Percentiles rank a stretch among this genome's conserved stretches.
Evolutionary conservation across 768 basidiomycete species (phyloP).

Genomic region (Hypholoma fasciculare): DNA sequence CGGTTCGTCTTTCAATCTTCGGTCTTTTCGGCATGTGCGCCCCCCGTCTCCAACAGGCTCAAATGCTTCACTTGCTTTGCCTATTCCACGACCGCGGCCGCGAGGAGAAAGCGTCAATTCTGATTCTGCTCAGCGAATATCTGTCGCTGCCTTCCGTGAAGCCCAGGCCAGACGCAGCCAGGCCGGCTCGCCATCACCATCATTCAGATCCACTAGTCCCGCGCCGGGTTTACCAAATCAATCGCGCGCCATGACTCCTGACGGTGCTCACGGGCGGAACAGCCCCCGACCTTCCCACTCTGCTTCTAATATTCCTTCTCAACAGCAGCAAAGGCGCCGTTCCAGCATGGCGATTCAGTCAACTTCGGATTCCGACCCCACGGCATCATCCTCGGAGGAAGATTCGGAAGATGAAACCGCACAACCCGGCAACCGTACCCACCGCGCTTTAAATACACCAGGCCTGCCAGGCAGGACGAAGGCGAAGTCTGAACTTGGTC

Average conservation of each 20-base stretch:
- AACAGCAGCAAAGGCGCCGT: conserved; percentile 17
- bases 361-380: conserved; percentile 30
- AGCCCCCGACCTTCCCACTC: conserved; percentile 25
- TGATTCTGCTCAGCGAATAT: conserved; percentile 72
- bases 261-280: conserved; percentile 9
- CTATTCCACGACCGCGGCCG: conserved; percentile 51
- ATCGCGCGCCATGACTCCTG: conserved; percentile 17
- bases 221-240: conserved; percentile 17
- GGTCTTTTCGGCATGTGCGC: conserved; percentile 70
- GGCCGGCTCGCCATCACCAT: conserved; percentile 61
- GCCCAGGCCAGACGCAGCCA: conserved; percentile 67
- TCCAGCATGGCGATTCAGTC: conserved; percentile 23
- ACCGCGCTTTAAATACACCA: conserved; percentile 13
- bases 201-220: conserved; percentile 41
- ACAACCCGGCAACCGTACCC: conserved; percentile 8
- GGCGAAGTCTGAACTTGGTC: conserved; percentile 43
- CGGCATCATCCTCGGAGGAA: conserved; percentile 23
- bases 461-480: conserved; percentile 21
- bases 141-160: conserved; percentile 81
- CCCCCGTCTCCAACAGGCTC: conserved; percentile 40
- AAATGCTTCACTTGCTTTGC: conserved; percentile 31
- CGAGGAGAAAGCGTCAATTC: conserved; percentile 60
- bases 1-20: conserved; percentile 65
- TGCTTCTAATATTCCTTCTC: conserved; percentile 13
- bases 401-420: conserved; percentile 25